phyloP scores from a whole-genome alignment of 306 rosid species.

The Dicorynia guianensis region DNA sequence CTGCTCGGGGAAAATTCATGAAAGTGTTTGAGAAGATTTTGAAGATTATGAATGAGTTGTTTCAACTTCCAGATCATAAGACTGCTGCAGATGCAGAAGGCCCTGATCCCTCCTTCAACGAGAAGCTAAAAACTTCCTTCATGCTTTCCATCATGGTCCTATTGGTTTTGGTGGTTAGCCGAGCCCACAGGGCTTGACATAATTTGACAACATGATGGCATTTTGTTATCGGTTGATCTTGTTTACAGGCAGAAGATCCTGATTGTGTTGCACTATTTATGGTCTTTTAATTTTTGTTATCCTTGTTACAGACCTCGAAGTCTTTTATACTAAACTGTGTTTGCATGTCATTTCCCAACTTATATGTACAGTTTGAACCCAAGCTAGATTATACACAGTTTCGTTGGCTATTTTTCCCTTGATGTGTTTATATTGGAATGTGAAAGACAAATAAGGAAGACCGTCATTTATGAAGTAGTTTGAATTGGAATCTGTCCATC shows the following conservation, averaged over 20 bases:
- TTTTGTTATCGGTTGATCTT: slow-evolving; percentile 15
- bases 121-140: slow-evolving; percentile 66
- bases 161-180: slow-evolving; percentile 69
- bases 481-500: too few relatives aligned
- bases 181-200: slow-evolving; percentile 47
- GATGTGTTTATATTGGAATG: too few relatives aligned
- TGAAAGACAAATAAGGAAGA: background rate
- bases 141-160: slow-evolving; percentile 75
- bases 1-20: slow-evolving; percentile 49
- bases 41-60: slow-evolving; percentile 49
- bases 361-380: slow-evolving; percentile 1
- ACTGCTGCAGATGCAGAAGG: slow-evolving; percentile 10
- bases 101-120: slow-evolving; percentile 49
- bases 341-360: slow-evolving; percentile 5
- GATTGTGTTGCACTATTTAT: too few relatives aligned
- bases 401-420: too few relatives aligned
- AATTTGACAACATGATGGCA: slow-evolving; percentile 55
- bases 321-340: background rate
- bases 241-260: too few relatives aligned
- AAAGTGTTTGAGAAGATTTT: slow-evolving; percentile 58
- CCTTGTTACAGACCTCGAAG: background rate
- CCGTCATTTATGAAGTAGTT: too few relatives aligned
- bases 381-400: background rate
- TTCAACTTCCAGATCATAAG: slow-evolving; percentile 39
- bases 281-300: too few relatives aligned